phyloP scores from a whole-genome alignment of 164 flowering plant genomes.

The Vitis labrusca region DNA sequence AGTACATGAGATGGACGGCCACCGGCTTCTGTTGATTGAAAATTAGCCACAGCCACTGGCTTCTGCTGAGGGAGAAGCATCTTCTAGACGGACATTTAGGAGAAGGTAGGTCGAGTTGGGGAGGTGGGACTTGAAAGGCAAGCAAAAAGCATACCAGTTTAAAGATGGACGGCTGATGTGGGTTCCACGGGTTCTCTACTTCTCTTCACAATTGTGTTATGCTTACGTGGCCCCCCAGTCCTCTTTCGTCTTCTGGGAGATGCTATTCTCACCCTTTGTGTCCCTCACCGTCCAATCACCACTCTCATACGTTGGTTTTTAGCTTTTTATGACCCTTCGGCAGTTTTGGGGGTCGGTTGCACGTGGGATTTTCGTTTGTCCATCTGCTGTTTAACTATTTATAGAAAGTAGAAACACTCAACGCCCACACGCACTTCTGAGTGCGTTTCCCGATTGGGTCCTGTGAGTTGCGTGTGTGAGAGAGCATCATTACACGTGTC shows the following conservation, averaged over 20 bases:
- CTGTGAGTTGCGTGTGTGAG: too few relatives aligned
- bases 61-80: too few relatives aligned
- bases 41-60: not conserved
- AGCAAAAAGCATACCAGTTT: not conserved
- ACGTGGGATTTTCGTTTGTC: too few relatives aligned
- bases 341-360: too few relatives aligned
- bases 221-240: constrained; percentile 14
- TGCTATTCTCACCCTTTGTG: not conserved
- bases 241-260: not conserved
- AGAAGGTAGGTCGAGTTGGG: not conserved
- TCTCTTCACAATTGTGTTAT: not conserved
- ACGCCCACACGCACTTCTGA: too few relatives aligned
- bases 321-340: too few relatives aligned
- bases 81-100: not conserved
- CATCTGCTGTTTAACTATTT: too few relatives aligned
- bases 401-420: too few relatives aligned
- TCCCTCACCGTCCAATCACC: constrained; percentile 10
- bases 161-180: not conserved
- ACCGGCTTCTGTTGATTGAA: too few relatives aligned
- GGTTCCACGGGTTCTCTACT: constrained; percentile 8
- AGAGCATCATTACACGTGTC: too few relatives aligned
- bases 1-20: too few relatives aligned
- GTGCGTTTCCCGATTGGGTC: too few relatives aligned
- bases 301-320: not conserved
- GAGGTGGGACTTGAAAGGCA: not conserved